These are phyloP conservation scores for Aspergillus sp. DNA, from an alignment of 2,329 filamentous ascomycete species.

Conservation along the genomic window DNA sequence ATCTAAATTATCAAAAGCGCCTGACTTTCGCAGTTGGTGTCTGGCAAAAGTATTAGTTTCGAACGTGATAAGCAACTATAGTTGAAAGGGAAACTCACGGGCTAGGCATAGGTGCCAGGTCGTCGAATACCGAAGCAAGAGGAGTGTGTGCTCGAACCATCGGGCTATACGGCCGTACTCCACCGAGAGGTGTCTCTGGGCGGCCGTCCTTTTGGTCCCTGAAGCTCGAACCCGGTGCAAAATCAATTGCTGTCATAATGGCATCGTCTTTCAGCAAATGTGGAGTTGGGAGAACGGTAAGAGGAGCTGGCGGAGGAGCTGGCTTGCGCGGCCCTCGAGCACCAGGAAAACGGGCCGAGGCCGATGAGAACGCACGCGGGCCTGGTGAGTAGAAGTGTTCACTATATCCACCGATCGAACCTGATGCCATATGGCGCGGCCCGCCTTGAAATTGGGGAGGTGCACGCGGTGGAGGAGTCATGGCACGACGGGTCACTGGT, in stretches of 20 bases:
- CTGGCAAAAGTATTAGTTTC: constrained; percentile 30
- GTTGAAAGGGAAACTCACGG: constrained; percentile 64
- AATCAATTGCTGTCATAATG: constrained; percentile 70
- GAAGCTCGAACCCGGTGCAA: constrained; percentile 73
- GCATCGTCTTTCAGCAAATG: constrained; percentile 83
- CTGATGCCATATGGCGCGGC: constrained; percentile 47
- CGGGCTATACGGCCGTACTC: constrained; percentile 69
- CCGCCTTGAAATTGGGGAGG: constrained; percentile 57
- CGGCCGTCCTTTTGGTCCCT: constrained; percentile 69
- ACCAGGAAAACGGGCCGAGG: constrained; percentile 48
- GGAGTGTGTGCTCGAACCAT: constrained; percentile 73
- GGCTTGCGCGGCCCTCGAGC: constrained; percentile 54
- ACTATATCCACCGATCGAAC: constrained; percentile 41
- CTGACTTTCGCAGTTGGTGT: constrained; percentile 50
- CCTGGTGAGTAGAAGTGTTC: constrained; percentile 38
- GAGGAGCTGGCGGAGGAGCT: constrained; percentile 69
- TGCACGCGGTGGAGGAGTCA: constrained; percentile 84
- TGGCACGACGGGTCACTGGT: constrained; percentile 81
- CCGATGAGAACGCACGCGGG: constrained; percentile 66
- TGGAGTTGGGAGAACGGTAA: constrained; percentile 80
- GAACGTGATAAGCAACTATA: background rate
- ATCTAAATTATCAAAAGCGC: constrained; percentile 49
- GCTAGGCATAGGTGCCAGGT: constrained; percentile 81
- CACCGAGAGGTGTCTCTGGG: constrained; percentile 61
- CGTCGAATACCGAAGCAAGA: constrained; percentile 79